Evolutionary conservation across 2,329 filamentous ascomycete species (phyloP), one percentile per base, ranked within the genome.

Genomic region (Phialocephala sp.): DNA sequence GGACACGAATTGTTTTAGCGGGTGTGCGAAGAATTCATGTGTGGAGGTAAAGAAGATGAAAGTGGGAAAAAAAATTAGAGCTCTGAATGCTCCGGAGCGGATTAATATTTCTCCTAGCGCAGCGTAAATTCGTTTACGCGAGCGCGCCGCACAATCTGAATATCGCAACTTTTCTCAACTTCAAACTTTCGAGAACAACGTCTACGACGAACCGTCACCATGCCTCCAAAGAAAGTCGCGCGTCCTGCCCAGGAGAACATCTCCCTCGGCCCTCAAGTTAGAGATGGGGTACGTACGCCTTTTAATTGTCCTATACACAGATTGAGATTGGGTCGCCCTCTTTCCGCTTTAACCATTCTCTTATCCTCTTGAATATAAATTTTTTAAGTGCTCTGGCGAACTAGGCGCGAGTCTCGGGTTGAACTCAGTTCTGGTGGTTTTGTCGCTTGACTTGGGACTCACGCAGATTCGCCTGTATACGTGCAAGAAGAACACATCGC

Each of bases 221-320:
- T 98, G 94, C 85, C 94, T 84, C 94, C 94, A 82, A 96, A 96
- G 89, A 94, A 94, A 87, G 89, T 90, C 82, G 84, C 88, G 78
- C 87, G 90, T 81, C 89, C 91, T 79, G 87, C 88, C 77, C 89
- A 94, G 86, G 95, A 98, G 90, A 99, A 99, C 86, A 95, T 99
- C 87, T 94, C 91, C 84, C 89, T 98, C 78, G 95, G 95, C 78
- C 95, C 95, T 81, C 92, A 97, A 83, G 92, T 94, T 85, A 91
- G 94, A 81, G 94, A 97, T 88, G 94, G 93, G n/a, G 14, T 32
- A 32, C 27, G 27, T 32, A 32, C 27, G 27, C 27, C 6, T 32
- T 32, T 32, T 32, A 32, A 32, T 32, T 32, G 27, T 32, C 6
- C 27, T 6, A 32, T 32, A 32, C 27, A 3, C 27, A 32, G 27